Evolutionary conservation across 1,139 yeast species (phyloP), one percentile per base, ranked within the genome.

Genomic region (Pichia terricola): DNA sequence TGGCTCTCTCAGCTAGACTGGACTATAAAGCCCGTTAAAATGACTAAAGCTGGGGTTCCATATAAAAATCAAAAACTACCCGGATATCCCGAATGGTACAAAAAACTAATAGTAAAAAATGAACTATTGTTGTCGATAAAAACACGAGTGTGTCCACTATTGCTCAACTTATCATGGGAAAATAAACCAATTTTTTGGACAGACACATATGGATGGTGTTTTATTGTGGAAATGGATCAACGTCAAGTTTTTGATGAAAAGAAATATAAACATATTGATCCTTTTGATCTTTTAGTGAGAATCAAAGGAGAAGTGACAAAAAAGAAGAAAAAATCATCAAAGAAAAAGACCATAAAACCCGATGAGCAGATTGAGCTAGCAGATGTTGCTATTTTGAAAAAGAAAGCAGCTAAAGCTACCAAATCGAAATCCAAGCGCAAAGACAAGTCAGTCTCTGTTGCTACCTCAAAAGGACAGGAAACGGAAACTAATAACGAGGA

Each of bases 11-110:
- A 94, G 60, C 67, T 94, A 47, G 88, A 94, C 59, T 94, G 99
- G 99, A 72, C 77, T 0, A 67, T 80, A 3, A 72, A 71, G 40
- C 81, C 84, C 1, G 63, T 73, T 0, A 73, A 77, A 46, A 55
- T 78, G 43, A 84, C 81, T 22, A 88, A 86, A 59, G 73, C 77
- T 35, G 95, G 94, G 4, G 68, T 68, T n/a, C 86, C 86, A 0
- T 73, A 68, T n/a, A 86, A 88, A 43, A 78, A 76, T 32, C 95
- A 87, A 60, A 88, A 77, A 56, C 59, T 87, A 43, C 94, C 95
- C 0, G 97, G 96, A 0, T 87, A 73, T 58, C 99, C 99, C 0
- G 82, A 83, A 53, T 94, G 99, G 99, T 94, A 86, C 61, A 75
- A 85, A 48, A 81, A 80, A 3, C 66, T 91, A 28, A 79, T 78